These are phyloP conservation scores for Chlorella sp. DNA, from an alignment of 139 green algal species.

Conservation along the genomic window DNA sequence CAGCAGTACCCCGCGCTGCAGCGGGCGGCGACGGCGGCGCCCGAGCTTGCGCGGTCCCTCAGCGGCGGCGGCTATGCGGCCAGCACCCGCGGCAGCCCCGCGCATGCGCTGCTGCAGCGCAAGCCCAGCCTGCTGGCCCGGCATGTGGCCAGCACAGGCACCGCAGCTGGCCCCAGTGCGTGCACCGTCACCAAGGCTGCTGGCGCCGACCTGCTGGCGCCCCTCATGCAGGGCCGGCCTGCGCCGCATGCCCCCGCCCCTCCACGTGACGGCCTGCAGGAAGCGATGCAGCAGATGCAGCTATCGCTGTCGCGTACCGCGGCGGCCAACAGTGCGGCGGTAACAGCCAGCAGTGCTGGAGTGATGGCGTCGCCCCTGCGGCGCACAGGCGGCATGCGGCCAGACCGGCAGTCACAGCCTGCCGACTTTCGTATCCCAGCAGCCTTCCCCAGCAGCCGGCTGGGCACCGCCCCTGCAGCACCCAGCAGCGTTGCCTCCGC, in stretches of 20 bases:
- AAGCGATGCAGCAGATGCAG: neutral
- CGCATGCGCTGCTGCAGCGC: too few relatives aligned
- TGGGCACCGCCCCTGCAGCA: neutral
- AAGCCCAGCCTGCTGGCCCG: slow-evolving; percentile 5
- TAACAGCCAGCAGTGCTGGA: neutral
- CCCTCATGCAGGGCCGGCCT: too few relatives aligned
- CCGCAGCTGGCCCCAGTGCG: too few relatives aligned
- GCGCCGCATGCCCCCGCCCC: too few relatives aligned
- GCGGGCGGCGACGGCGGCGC: neutral
- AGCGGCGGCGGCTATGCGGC: too few relatives aligned
- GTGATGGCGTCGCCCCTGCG: neutral
- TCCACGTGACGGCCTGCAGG: neutral
- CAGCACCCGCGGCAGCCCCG: too few relatives aligned
- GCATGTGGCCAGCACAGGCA: neutral
- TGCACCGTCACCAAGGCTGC: too few relatives aligned
- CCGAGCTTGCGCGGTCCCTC: too few relatives aligned
- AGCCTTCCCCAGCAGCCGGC: neutral
- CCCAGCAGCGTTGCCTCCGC: neutral
- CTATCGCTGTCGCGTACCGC: neutral
- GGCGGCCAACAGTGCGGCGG: neutral
- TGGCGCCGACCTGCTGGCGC: too few relatives aligned
- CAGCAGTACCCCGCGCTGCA: neutral
- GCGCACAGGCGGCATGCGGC: neutral
- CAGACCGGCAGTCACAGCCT: neutral
- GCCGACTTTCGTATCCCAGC: slow-evolving; percentile 12